phyloP scores from a whole-genome alignment of 257 asterid species.

The Voacanga thouarsii region DNA sequence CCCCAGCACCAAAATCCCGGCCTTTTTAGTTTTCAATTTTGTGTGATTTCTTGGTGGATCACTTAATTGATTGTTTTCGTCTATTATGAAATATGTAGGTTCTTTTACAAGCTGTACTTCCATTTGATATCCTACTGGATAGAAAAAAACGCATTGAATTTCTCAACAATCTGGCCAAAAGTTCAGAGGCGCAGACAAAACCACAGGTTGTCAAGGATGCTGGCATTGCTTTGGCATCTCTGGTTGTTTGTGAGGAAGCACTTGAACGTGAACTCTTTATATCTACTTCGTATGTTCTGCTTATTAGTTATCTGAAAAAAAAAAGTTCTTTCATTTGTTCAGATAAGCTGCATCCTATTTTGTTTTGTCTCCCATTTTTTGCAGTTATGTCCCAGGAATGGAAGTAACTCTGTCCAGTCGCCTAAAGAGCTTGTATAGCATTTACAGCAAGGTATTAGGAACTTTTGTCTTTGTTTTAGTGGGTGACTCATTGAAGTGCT shows the following conservation, averaged over 20 bases:
- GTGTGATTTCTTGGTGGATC: not conserved
- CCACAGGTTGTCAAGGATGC: slow-evolving; percentile 94
- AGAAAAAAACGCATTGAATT: slow-evolving; percentile 64
- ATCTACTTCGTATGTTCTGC: slow-evolving; percentile 80
- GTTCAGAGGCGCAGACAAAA: slow-evolving; percentile 40
- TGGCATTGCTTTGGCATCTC: slow-evolving; percentile 80
- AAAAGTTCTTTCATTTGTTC: slow-evolving; percentile 11
- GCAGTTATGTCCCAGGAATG: slow-evolving; percentile 98
- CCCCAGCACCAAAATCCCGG: not conserved
- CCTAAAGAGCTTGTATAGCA: slow-evolving; percentile 86
- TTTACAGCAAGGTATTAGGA: slow-evolving; percentile 71
- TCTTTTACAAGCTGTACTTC: slow-evolving; percentile 93
- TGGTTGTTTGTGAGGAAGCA: slow-evolving; percentile 93
- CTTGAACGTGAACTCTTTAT: slow-evolving; percentile 85
- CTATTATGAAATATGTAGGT: slow-evolving; percentile 42
- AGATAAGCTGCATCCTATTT: slow-evolving; percentile 1
- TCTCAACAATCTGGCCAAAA: slow-evolving; percentile 49
- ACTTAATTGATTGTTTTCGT: not conserved
- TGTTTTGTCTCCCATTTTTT: slow-evolving; percentile 6
- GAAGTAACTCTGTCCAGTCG: slow-evolving; percentile 93
- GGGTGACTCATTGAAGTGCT: not conserved
- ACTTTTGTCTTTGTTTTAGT: slow-evolving; percentile 1
- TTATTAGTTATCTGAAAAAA: slow-evolving; percentile 11
- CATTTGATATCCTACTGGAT: slow-evolving; percentile 80
- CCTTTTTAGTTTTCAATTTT: not conserved